Percentiles rank a stretch among this genome's conserved stretches.
phyloP scores from a whole-genome alignment of 2,329 filamentous ascomycete species.

The Harringtonia lauricola region DNA sequence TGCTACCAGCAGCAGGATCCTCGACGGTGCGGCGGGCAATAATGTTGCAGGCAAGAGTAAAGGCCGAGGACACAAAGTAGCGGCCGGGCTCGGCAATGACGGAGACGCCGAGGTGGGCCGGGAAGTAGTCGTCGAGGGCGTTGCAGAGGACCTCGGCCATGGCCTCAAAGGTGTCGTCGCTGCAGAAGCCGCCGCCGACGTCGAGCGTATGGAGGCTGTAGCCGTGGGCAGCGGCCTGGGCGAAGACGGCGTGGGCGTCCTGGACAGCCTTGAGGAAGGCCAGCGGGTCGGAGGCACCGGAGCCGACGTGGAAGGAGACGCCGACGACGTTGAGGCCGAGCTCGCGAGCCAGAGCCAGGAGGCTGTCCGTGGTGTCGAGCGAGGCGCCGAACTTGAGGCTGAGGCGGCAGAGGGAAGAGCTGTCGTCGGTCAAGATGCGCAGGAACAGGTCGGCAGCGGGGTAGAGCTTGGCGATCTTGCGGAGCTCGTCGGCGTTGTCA shows the following conservation, averaged over 20 bases:
- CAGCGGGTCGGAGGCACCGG: constrained; percentile 84
- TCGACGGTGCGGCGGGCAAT: constrained; percentile 87
- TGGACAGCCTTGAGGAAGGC: constrained; percentile 85
- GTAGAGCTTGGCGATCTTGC: constrained; percentile 91
- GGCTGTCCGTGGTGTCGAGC: constrained; percentile 65
- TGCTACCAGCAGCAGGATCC: constrained; percentile 45
- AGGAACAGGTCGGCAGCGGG: constrained; percentile 85
- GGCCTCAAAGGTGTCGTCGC: constrained; percentile 71
- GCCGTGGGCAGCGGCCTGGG: constrained; percentile 66
- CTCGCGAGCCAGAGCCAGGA: constrained; percentile 70
- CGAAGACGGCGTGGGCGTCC: constrained; percentile 82
- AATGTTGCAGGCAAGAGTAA: constrained; percentile 89
- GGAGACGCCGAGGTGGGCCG: constrained; percentile 56
- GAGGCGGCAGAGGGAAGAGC: constrained; percentile 82
- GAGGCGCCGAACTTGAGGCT: constrained; percentile 97
- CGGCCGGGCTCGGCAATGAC: constrained; percentile 94
- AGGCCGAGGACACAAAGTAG: constrained; percentile 89
- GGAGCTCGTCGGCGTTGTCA: constrained; percentile 94
- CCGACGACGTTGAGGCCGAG: constrained; percentile 85
- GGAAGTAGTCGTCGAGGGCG: constrained; percentile 82
- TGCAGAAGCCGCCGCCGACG: constrained; percentile 86
- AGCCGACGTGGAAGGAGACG: constrained; percentile 96
- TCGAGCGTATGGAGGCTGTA: constrained; percentile 81
- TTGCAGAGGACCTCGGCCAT: constrained; percentile 74
- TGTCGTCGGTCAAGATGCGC: constrained; percentile 93